Evolutionary conservation across 345 rosid genomes (phyloP).

Genomic region (Linum lewisii): DNA sequence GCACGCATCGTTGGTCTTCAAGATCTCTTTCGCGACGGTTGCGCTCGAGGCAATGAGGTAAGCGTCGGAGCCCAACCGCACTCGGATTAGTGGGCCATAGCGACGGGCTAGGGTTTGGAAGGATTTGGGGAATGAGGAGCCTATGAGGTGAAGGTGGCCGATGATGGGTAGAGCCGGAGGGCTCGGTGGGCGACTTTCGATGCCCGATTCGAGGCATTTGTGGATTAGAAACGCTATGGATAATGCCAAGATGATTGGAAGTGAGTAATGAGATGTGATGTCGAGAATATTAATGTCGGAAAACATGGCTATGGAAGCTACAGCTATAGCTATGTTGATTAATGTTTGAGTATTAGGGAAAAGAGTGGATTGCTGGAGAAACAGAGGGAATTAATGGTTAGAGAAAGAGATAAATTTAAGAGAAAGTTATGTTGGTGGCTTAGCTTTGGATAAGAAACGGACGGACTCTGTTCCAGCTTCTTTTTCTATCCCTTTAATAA

Average conservation of each 20-base stretch:
- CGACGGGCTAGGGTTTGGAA: constrained; percentile 35
- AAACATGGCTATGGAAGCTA: no score
- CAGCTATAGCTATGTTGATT: no score
- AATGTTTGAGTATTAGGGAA: no score
- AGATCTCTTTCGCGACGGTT: constrained; percentile 29
- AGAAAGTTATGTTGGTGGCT: no score
- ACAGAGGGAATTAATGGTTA: no score
- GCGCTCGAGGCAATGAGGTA: constrained; percentile 43
- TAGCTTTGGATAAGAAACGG: no score
- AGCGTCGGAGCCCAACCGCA: constrained; percentile 32
- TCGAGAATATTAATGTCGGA: no score
- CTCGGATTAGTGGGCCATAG: constrained; percentile 51
- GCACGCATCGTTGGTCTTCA: constrained; percentile 39
- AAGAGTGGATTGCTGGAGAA: no score
- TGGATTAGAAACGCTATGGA: constrained; percentile 9
- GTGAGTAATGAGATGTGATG: no score
- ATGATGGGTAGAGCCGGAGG: constrained; percentile 38
- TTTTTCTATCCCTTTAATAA: no score
- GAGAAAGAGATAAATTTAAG: no score
- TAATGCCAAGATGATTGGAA: neutral
- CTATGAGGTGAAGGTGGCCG: constrained; percentile 38
- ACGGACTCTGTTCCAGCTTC: no score
- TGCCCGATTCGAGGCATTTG: neutral
- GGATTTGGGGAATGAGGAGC: constrained; percentile 37
- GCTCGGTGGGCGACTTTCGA: constrained; percentile 24